A percentile compares a stretch with the other conserved stretches of the same genome.
phyloP scores from a whole-genome alignment of 2,329 filamentous ascomycete genomes.

The Pseudogymnoascus sp. region DNA sequence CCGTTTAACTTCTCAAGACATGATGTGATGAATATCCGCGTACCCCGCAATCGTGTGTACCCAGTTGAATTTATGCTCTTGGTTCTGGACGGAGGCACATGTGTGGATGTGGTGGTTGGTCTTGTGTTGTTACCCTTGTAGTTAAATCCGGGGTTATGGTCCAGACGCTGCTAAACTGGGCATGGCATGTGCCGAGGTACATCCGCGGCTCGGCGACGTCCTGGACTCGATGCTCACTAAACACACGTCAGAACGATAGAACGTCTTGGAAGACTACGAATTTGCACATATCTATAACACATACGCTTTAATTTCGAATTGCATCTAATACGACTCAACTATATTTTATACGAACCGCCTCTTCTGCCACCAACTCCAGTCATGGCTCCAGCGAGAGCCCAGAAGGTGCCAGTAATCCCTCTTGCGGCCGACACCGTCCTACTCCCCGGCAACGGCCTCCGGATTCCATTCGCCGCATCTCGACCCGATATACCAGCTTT shows the following conservation, averaged over 20 bases:
- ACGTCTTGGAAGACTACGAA: not conserved
- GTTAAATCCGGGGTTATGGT: conserved; percentile 2
- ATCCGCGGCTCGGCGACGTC: conserved; percentile 9
- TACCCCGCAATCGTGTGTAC: not conserved
- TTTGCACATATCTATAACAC: conserved; percentile 5
- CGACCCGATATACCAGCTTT: conserved; percentile 85
- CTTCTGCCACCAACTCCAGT: not conserved
- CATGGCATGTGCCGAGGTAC: conserved; percentile 10
- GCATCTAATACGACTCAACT: not conserved
- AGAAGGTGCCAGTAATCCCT: conserved; percentile 67
- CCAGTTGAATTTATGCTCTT: not conserved
- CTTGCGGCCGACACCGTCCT: conserved; percentile 75
- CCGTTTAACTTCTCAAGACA: too few relatives aligned
- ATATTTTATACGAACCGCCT: not conserved
- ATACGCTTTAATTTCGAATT: not conserved
- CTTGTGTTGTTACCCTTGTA: not conserved
- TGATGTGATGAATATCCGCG: not conserved
- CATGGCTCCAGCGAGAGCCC: conserved; percentile 18
- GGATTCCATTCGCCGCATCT: conserved; percentile 71
- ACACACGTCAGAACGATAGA: conserved; percentile 3
- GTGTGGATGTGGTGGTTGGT: conserved; percentile 8
- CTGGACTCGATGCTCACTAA: conserved; percentile 2
- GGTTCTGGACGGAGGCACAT: not conserved
- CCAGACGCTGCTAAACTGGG: not conserved
- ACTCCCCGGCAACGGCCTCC: conserved; percentile 76